Evolutionary conservation across 169 alveolate genomes (phyloP), one percentile per base, ranked within the genome.

Genomic region (Eimeria sp.): DNA sequence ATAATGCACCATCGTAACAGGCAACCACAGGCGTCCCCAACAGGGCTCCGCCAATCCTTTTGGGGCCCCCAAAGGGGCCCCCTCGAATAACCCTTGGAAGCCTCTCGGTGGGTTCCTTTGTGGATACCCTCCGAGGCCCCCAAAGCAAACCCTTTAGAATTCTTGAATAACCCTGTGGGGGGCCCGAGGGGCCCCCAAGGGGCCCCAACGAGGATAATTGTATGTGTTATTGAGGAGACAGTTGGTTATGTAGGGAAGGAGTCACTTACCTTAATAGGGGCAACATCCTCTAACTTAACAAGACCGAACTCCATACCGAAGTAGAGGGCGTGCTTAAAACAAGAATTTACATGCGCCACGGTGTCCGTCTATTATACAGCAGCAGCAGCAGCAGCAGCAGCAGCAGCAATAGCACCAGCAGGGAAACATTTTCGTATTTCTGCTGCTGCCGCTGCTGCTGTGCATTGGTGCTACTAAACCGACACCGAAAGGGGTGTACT

Each of bases 281-380:
- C 88, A 4, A 89, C 80, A 45, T 89, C 95, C 20, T 25, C 78
- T 27, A 45, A 30, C 54, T 78, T 54, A 22, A 89, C 72, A 30
- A 89, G 89, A 9, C 61, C 40, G 45, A 89, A 89, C n/a, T 89
- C 95, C 40, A 30, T 30, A 0, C 87, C 95, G 57, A 89, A 89
- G 89, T 72, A 67, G 27, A 89, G 95, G 40, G 89, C 87, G 76
- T 89, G 95, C 63, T 89, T 89, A 47, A 89, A 89, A 89, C 95
- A 89, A 87, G 83, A 89, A 61, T 89, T 89, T 5, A 89, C 75
- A 49, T 89, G 76, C n/a, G 95, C 95, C 25, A 73, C 95, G 1
- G 95, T 75, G 76, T 75, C 95, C 22, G 95, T 75, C 95, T 89
- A 58, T 14, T 34, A 54, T 11, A 54, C 61, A 54, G 61, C 61